These are phyloP conservation scores for Betula pendula DNA, from an alignment of 306 rosid genomes.

Conservation along the genomic window DNA sequence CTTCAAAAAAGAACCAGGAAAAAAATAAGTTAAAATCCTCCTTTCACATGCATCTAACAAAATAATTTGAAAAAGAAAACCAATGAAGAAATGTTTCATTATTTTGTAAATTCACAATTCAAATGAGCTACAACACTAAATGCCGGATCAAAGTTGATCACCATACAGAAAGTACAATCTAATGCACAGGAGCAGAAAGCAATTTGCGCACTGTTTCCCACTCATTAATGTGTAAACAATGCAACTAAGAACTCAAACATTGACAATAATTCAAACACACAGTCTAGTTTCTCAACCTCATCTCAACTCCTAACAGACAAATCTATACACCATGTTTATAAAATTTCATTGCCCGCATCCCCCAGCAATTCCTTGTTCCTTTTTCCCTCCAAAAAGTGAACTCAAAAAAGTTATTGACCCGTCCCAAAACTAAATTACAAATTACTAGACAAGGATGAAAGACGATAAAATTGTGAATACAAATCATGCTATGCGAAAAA, in stretches of 20 bases:
- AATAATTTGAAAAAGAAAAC: background rate
- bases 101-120: background rate
- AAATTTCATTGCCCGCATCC: background rate
- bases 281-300: no score
- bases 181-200: background rate
- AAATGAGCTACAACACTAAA: background rate
- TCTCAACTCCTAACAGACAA: background rate
- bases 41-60: background rate
- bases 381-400: background rate
- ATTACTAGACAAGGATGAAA: background rate
- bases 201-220: background rate
- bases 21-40: conserved; percentile 1
- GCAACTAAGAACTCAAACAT: background rate
- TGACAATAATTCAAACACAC: background rate
- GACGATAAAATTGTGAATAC: background rate
- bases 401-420: background rate
- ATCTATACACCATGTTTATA: background rate
- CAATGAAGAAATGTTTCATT: background rate
- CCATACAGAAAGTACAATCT: background rate
- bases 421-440: background rate
- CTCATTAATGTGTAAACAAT: background rate
- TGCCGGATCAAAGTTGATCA: background rate
- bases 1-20: conserved; percentile 27
- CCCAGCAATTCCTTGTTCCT: background rate
- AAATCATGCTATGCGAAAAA: background rate